Percentiles rank a stretch among this genome's conserved stretches.
Conservation (phyloP, 2,329 filamentous ascomycete species). For the Lecanicillium sp. region DNA sequence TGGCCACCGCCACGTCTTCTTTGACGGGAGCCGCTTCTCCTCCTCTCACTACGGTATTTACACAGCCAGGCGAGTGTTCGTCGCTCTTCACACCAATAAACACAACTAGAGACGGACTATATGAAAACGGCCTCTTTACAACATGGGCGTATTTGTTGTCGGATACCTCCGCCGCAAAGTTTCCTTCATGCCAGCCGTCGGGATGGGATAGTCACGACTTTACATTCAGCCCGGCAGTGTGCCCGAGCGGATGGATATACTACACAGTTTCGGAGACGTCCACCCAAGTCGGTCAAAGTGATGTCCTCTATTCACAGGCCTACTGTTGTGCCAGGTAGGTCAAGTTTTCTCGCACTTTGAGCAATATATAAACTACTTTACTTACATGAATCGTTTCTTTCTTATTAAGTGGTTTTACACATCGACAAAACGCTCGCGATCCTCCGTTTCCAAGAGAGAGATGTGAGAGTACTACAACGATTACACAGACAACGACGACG, state of each 20-base stretch:
- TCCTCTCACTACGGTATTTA: slow-evolving; percentile 1
- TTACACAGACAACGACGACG: not conserved
- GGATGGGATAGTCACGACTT: slow-evolving; percentile 4
- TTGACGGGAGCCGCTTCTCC: not conserved
- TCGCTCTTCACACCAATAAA: not conserved
- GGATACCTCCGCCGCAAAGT: not conserved
- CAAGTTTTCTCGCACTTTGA: not conserved
- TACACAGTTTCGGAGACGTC: not conserved
- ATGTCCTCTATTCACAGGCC: not conserved
- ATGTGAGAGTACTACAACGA: not conserved
- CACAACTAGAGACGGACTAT: no score
- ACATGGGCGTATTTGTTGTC: slow-evolving; percentile 1
- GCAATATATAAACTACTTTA: not conserved
- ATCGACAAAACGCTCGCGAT: not conserved
- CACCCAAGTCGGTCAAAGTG: not conserved
- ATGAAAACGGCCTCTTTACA: not conserved
- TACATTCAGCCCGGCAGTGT: slow-evolving; percentile 4
- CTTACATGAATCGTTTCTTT: not conserved
- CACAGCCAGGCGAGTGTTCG: not conserved
- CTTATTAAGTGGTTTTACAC: not conserved
- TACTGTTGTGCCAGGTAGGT: slow-evolving; percentile 3
- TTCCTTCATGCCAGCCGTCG: slow-evolving; percentile 2
- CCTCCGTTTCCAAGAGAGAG: no score
- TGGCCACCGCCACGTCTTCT: not conserved
- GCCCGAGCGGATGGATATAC: slow-evolving; percentile 4